Evolutionary conservation across 148 eudicot species (phyloP).

Genomic region (Dysphania ambrosioides): DNA sequence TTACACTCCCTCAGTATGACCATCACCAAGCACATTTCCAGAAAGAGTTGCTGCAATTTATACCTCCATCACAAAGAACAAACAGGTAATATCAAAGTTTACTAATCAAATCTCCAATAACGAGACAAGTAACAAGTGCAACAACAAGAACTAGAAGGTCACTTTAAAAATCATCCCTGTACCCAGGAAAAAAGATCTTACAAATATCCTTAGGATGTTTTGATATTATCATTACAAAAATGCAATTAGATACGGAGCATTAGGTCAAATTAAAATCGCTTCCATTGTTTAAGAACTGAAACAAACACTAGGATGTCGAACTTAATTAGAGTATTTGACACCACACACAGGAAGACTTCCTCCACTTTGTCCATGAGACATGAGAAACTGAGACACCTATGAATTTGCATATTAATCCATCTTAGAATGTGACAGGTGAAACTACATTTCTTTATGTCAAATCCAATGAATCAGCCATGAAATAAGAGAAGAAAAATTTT

Average conservation of each 20-base stretch:
- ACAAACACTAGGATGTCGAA: not conserved
- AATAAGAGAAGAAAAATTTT: not conserved
- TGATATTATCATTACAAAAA: not conserved
- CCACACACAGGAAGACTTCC: not conserved
- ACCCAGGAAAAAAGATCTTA: not conserved
- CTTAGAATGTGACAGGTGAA: not conserved
- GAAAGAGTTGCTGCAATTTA: not conserved
- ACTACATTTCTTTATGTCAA: not conserved
- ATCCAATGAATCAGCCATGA: not conserved
- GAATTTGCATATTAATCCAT: not conserved
- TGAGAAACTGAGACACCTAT: not conserved
- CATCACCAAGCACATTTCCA: not conserved
- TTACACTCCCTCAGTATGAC: not conserved
- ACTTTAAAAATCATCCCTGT: not conserved
- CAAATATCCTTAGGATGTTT: no score
- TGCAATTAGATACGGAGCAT: not conserved
- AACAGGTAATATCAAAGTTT: not conserved
- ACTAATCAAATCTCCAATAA: not conserved
- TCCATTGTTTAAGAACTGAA: not conserved
- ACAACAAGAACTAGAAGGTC: not conserved
- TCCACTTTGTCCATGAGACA: not conserved
- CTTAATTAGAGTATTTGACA: not conserved
- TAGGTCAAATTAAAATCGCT: not conserved
- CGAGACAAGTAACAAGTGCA: not conserved
- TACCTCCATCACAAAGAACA: not conserved